Evolutionary conservation across 139 green algal species (phyloP), one percentile per base, ranked within the genome.

Genomic region (Coccomyxa sp.): DNA sequence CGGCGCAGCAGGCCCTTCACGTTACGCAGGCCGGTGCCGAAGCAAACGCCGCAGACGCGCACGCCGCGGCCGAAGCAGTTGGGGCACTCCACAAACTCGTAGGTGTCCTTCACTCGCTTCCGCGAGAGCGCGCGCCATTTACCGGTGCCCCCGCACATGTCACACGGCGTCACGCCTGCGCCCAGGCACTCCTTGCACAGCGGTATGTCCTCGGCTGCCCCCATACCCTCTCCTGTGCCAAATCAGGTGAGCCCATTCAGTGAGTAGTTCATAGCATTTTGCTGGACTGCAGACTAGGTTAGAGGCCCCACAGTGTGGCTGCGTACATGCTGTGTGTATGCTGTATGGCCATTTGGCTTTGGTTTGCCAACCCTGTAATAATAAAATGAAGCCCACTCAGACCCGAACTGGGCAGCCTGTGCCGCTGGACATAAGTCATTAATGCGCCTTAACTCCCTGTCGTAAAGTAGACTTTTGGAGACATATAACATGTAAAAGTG

Each of bases 81-180:
- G 7, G 97, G 97, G 91, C 97, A 99, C 91, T 99, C 97, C 9
- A 93, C 93, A 82, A 98, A 99, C 89, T 99, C 95, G 83, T 99
- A 99, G 25, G 89, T 96, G 88, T 98, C 96, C 88, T 97, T 95
- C 75, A 93, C 92, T 12, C 83, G 83, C 90, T 98, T 98, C 76
- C 96, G 89, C 84, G 90, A 97, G 60, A 99, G 91, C 0, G 96
- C 97, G 23, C 95, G 91, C 97, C 97, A 99, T 88, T 99, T 99
- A 82, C 97, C 97, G 27, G 94, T 98, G 28, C 97, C 96, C 16
- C 96, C 96, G 86, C 97, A 99, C 97, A 99, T 98, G 92, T 99
- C 97, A 88, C 96, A 98, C 17, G 93, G 86, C 0, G 90, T 85
- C 17, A 95, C 87, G 58, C 95, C 95, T 10, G 90, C 91, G 58